phyloP scores from a whole-genome alignment of 768 basidiomycete species.

The Mycena amicta region DNA sequence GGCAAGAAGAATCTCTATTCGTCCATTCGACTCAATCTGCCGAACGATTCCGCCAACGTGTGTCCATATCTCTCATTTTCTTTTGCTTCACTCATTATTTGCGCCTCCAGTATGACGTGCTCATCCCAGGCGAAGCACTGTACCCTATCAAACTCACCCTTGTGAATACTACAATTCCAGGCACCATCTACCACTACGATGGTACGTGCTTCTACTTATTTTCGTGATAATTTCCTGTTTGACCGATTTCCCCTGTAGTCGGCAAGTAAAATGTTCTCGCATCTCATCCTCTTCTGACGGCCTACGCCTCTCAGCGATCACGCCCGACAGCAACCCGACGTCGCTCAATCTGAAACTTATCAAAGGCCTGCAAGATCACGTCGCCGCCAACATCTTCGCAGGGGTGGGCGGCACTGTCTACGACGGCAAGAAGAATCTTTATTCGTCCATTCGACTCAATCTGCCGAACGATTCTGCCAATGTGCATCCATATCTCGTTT shows the following conservation, averaged over 20 bases:
- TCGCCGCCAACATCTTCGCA: slow-evolving; percentile 49
- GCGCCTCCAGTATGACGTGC: too few species aligned
- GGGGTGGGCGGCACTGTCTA: slow-evolving; percentile 52
- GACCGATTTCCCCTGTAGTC: too few species aligned
- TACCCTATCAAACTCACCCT: too few species aligned
- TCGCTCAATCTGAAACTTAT: slow-evolving; percentile 54
- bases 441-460: slow-evolving; percentile 42
- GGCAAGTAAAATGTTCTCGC: too few species aligned
- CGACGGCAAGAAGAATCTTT: slow-evolving; percentile 63
- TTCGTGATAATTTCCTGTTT: too few species aligned
- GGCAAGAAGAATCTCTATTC: slow-evolving; percentile 62
- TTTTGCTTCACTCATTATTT: slow-evolving; percentile 5
- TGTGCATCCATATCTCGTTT: background rate
- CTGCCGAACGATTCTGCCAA: slow-evolving; percentile 35
- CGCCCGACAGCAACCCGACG: slow-evolving; percentile 52
- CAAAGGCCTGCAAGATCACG: slow-evolving; percentile 43
- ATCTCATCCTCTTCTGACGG: too few species aligned
- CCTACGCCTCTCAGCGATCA: slow-evolving; percentile 34
- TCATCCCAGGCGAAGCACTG: too few species aligned
- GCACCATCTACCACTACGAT: slow-evolving; percentile 73
- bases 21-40: slow-evolving; percentile 36
- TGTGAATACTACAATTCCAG: slow-evolving; percentile 42
- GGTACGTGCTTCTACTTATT: slow-evolving; percentile 44
- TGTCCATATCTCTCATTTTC: slow-evolving; percentile 12
- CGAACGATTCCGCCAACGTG: slow-evolving; percentile 34